Conservation (phyloP, 139 green algal species). For the Chlorella sp. region DNA sequence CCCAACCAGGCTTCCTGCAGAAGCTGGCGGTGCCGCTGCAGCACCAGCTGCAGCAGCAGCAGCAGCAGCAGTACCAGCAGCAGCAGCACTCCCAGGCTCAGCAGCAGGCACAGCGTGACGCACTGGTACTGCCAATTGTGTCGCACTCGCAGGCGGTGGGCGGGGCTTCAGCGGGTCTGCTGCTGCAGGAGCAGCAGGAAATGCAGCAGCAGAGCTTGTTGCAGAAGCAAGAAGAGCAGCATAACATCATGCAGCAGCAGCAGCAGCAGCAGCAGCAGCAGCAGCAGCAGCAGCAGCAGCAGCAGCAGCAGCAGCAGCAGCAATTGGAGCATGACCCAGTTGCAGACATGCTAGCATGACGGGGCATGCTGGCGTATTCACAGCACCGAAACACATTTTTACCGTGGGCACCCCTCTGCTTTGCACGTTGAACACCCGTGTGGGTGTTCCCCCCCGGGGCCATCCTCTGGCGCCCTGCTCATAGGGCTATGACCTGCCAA, state of each 20-base stretch:
- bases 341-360: constrained; percentile 8
- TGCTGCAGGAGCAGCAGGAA: neutral
- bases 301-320: neutral
- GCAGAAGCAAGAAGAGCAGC: neutral
- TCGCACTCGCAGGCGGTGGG: neutral
- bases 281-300: neutral
- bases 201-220: neutral
- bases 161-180: neutral
- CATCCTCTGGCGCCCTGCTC: no score
- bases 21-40: neutral
- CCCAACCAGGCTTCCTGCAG: no score
- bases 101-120: neutral
- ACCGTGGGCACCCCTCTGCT: no score
- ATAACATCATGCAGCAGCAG: neutral
- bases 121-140: neutral
- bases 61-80: constrained; percentile 7
- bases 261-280: no score
- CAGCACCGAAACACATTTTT: no score
- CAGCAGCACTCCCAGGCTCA: neutral
- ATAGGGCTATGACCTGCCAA: no score
- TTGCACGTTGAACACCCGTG: no score
- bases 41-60: neutral
- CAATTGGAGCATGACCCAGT: neutral
- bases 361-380: no score
- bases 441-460: no score